phyloP scores from a whole-genome alignment of 2,329 filamentous ascomycete genomes.

The Diaporthe humulicola region DNA sequence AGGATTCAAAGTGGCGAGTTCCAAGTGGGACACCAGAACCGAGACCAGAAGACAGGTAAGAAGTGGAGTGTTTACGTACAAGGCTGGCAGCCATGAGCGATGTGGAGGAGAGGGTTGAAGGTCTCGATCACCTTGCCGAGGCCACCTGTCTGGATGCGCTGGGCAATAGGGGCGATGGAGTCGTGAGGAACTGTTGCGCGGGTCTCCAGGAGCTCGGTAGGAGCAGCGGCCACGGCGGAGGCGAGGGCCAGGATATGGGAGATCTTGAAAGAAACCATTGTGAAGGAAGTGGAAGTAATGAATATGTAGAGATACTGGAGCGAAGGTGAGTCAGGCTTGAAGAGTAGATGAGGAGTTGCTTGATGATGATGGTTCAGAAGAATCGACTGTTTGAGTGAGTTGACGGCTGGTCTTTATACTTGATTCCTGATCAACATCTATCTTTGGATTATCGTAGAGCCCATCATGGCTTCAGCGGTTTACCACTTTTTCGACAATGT shows the following conservation, averaged over 20 bases:
- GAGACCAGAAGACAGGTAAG: neutral
- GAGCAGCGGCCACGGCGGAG: conserved; percentile 2
- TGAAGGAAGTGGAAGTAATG: neutral
- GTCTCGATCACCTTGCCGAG: conserved; percentile 40
- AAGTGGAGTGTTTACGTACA: conserved; percentile 32
- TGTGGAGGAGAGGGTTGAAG: conserved; percentile 44
- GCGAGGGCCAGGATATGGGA: conserved; percentile 18
- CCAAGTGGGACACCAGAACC: neutral
- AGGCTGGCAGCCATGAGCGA: conserved; percentile 45
- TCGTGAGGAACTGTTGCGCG: conserved; percentile 18
- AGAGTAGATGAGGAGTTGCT: neutral
- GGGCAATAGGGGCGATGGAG: conserved; percentile 3
- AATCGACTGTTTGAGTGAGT: neutral
- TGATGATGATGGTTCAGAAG: neutral
- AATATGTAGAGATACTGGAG: neutral
- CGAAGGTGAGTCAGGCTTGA: neutral
- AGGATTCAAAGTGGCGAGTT: neutral
- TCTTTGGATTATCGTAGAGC: neutral
- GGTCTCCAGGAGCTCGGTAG: conserved; percentile 18
- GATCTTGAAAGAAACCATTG: conserved; percentile 18
- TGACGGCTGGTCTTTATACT: conserved; percentile 3
- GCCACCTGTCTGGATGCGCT: conserved; percentile 41
- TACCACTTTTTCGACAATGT: neutral
- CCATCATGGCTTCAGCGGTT: conserved; percentile 1
- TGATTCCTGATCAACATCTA: neutral